Base-by-base conservation (phyloP, 345 rosid species). In the Citrus hindsii region DNA sequence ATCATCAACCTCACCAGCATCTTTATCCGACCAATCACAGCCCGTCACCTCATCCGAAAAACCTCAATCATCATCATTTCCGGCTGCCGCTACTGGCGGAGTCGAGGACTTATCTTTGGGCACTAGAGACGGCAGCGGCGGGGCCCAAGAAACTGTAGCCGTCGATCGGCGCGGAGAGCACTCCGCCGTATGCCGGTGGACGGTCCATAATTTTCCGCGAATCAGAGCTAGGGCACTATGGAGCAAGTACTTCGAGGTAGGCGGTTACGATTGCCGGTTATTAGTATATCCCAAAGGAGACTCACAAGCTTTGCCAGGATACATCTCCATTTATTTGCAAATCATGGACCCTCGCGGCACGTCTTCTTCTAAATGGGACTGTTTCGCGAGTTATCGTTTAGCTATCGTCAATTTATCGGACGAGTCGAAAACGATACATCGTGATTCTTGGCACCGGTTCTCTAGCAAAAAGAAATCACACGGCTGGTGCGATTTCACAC, bases 401-500 rank as follows among this genome's bases (percentile, higher is more conserved):
- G 89, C 98, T 9, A 89, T 97, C 77, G 92, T 91, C 18, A 97
- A 94, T 81, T 81, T 84, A 42, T 77, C 86, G 21, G 98, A 96
- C 25, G 98, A 94, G 76, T 92, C 98, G 66, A 92, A 92, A 80
- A 87, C 94, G 18, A 94, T 96, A 74, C 98, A 94, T 64, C 94
- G 93, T 55, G 99, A 94, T 86, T 94, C 98, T n/a, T 96, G 99
- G 99, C 99, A 96, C 78, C 84, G 98, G 0, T 94, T 96, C 83
- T 96, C 98, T 3, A 87, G 85, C 77, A 96, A 94, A 93, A 94
- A 96, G 89, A 96, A 94, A 84, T 94, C 99, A 21, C 99, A 96
- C 79, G 99, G 99, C 6, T 96, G 99, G 99, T 96, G 99, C 79
- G 98, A 96, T 87, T 96, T 96, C 85, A 89, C 98, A 5, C 94